Conservation (phyloP, 208 protist genomes). For the Sergeia podlipaevii region DNA sequence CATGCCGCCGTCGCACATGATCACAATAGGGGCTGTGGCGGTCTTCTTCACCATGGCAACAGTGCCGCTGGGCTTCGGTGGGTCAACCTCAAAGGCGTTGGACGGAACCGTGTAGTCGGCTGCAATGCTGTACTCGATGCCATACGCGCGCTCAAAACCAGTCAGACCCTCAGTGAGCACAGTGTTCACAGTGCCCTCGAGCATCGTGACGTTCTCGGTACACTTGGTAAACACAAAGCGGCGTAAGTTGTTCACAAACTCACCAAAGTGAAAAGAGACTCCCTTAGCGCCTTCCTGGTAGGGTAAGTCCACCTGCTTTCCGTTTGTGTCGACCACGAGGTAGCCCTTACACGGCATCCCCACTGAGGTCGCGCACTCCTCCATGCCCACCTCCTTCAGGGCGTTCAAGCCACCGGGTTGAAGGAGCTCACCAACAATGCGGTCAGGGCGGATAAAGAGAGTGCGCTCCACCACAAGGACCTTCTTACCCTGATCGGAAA, state of each 20-base stretch:
- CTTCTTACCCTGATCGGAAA: conserved; percentile 79
- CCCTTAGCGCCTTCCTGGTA: conserved; percentile 63
- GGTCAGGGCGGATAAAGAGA: conserved; percentile 89
- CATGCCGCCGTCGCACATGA: conserved; percentile 93
- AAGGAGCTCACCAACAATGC: conserved; percentile 95
- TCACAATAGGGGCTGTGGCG: conserved; percentile 76
- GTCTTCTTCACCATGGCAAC: conserved; percentile 33
- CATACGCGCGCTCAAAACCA: conserved; percentile 71
- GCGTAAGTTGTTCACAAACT: conserved; percentile 91
- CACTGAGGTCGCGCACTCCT: conserved; percentile 77
- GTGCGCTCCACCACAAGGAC: conserved; percentile 90
- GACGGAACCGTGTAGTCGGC: conserved; percentile 48
- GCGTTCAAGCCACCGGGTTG: conserved; percentile 91
- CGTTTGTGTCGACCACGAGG: conserved; percentile 72
- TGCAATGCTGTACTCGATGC: conserved; percentile 66
- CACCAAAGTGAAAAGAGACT: conserved; percentile 92
- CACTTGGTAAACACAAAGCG: conserved; percentile 61
- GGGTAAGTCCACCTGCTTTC: conserved; percentile 54
- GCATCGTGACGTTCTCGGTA: conserved; percentile 70
- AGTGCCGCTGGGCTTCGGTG: conserved; percentile 17
- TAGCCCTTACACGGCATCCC: conserved; percentile 88
- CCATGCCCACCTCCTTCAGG: conserved; percentile 86
- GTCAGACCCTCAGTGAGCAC: conserved; percentile 50
- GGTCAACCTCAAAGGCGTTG: conserved; percentile 48
- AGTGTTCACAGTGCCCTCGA: conserved; percentile 77